phyloP scores from a whole-genome alignment of 164 flowering plant genomes.

The Tetracentron sinense region DNA sequence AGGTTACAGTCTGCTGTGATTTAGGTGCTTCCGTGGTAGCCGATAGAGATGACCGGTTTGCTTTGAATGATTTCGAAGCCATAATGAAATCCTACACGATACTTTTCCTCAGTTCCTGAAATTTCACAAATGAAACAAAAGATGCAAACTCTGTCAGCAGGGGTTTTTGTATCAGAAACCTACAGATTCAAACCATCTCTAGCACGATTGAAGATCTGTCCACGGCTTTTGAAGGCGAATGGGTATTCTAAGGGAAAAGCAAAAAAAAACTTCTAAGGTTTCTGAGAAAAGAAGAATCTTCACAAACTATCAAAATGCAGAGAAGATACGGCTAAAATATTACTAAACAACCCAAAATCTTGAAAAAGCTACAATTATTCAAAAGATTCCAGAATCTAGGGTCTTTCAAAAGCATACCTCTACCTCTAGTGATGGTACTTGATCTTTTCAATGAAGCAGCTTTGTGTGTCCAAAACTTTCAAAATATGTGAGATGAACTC shows the following conservation, averaged over 20 bases:
- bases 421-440: background rate
- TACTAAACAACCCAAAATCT: background rate
- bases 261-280: background rate
- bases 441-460: background rate
- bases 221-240: background rate
- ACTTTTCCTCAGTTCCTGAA: conserved; percentile 16
- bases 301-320: too few relatives aligned
- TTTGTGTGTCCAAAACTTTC: background rate
- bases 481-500: conserved; percentile 4
- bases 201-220: background rate
- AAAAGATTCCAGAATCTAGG: background rate
- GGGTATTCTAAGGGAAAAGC: background rate
- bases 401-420: background rate
- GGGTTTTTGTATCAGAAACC: too few relatives aligned
- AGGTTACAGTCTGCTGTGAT: conserved; percentile 34
- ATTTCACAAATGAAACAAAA: background rate
- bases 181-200: background rate
- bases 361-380: background rate
- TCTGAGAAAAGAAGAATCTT: background rate
- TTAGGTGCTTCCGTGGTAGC: conserved; percentile 35
- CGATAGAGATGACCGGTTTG: conserved; percentile 38
- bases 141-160: background rate
- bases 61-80: conserved; percentile 52
- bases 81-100: conserved; percentile 22
- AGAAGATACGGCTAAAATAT: too few relatives aligned